Evolutionary conservation across 768 basidiomycete genomes (phyloP).

Genomic region (Saitozyma podzolica): DNA sequence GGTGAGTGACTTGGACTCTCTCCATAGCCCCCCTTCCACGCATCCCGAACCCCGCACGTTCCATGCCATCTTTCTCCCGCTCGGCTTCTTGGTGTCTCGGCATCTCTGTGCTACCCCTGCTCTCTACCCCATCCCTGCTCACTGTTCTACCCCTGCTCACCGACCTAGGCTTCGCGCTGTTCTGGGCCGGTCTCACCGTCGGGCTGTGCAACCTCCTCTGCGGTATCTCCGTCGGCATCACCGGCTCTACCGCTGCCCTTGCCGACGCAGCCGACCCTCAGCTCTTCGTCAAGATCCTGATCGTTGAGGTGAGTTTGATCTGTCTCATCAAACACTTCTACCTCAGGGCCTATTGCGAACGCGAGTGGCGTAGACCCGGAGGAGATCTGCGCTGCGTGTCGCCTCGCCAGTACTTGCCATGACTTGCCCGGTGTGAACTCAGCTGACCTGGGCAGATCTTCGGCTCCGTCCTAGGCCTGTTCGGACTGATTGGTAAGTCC

Average conservation of each 20-base stretch:
- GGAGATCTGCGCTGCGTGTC: too few species aligned
- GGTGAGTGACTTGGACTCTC: constrained; percentile 55
- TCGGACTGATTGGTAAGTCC: constrained; percentile 82
- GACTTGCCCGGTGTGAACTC: neutral
- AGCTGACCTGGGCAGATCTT: constrained; percentile 44
- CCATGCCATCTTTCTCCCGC: neutral
- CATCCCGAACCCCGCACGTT: neutral
- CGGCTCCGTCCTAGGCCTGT: constrained; percentile 74
- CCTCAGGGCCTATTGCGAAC: too few species aligned
- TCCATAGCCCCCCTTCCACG: neutral
- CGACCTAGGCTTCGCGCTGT: constrained; percentile 75
- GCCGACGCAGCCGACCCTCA: constrained; percentile 93
- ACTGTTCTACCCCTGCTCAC: neutral
- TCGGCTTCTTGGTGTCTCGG: constrained; percentile 1
- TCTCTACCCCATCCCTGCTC: neutral
- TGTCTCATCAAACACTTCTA: constrained; percentile 50
- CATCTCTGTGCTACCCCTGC: neutral
- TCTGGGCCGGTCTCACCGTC: constrained; percentile 95
- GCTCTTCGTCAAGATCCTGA: constrained; percentile 92
- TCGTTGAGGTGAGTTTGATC: constrained; percentile 85
- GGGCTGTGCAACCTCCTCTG: constrained; percentile 93
- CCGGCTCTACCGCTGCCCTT: constrained; percentile 91
- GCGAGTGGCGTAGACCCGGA: too few species aligned
- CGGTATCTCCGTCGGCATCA: constrained; percentile 89
- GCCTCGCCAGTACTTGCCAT: neutral